Evolutionary conservation across 2,329 filamentous ascomycete genomes (phyloP), one percentile per base, ranked within the genome.

Genomic region (Nothophaeocryptopus gaeumannii): DNA sequence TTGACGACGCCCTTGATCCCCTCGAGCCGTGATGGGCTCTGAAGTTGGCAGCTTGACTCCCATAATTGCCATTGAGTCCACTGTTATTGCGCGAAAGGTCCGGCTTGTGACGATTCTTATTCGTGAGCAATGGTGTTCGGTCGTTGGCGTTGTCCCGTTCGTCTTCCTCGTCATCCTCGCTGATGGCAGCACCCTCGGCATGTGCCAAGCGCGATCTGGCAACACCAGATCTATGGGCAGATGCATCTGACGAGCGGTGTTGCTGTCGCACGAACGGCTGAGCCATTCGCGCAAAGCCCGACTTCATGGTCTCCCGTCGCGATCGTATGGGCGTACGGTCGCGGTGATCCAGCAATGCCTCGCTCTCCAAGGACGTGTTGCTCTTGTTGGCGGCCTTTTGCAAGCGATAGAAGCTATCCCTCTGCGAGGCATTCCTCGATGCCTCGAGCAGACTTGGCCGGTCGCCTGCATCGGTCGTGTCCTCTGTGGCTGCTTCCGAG

Each of bases 291-390:
- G 50, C 47, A 41, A 59, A 55, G 44, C 63, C 57, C 32, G 70
- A 60, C 48, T 72, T 70, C 16, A 75, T 65, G 59, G 73, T 77
- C 41, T 71, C 66, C 13, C 74, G 67, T 44, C 75, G 69, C 7
- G 70, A 62, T 44, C 71, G 64, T 15, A 72, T 59, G 5, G 69
- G 66, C 8, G 64, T 58, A 39, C 75, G 72, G 35, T 75, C 74
- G 26, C 89, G 82, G 70, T 97, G 92, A 70, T 97, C 92, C 13
- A 97, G 74, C 59, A 97, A 74, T 7, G 82, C 85, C 66, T 95
- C 86, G 68, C 90, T 96, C 59, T 96, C 92, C 56, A 97, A 74
- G 68, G 92, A 97, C 1, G 88, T 90, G 61, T 80, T 84, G 72
- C 92, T 97, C 89, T 15, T 64, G 58, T 35, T 43, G 14, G 39